Evolutionary conservation across 2,329 filamentous ascomycete genomes (phyloP).

Genomic region (Dryadomyces quercivorus): DNA sequence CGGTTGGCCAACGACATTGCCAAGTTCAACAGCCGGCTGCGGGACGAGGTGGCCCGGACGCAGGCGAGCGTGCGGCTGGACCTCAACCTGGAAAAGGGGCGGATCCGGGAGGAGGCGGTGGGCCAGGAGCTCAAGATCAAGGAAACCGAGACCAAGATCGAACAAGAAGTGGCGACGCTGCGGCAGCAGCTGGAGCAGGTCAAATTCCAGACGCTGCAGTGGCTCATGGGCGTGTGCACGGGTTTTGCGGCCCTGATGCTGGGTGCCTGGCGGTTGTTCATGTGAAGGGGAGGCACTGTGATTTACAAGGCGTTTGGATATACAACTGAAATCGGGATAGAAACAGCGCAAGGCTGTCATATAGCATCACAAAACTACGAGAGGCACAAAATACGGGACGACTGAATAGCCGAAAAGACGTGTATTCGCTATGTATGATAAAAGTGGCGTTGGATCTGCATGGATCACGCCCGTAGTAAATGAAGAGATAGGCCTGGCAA

Average conservation of each 20-base stretch:
- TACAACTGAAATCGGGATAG: not conserved
- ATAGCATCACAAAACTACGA: not conserved
- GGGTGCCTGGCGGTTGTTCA: constrained; percentile 59
- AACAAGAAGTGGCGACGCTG: constrained; percentile 87
- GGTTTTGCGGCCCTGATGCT: constrained; percentile 55
- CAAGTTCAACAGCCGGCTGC: constrained; percentile 77
- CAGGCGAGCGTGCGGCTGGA: constrained; percentile 88
- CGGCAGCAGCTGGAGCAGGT: constrained; percentile 90
- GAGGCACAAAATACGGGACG: not conserved
- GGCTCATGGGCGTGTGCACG: constrained; percentile 79
- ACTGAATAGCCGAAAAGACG: not conserved
- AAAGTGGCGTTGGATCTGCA: not conserved
- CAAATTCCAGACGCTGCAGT: constrained; percentile 96
- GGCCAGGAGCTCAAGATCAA: constrained; percentile 96
- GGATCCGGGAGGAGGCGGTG: constrained; percentile 92
- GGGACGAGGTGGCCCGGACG: constrained; percentile 89
- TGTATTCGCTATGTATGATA: not conserved
- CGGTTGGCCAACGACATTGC: constrained; percentile 87
- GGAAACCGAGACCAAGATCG: constrained; percentile 96
- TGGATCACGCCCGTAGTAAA: not conserved
- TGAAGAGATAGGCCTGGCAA: not conserved
- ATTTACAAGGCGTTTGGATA: no score
- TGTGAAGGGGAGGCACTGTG: constrained; percentile 27
- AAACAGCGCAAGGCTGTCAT: not conserved
- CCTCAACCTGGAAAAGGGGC: constrained; percentile 89